These are phyloP conservation scores for Fusarium torulosum DNA, from an alignment of 2,329 filamentous ascomycete species.

Conservation along the genomic window DNA sequence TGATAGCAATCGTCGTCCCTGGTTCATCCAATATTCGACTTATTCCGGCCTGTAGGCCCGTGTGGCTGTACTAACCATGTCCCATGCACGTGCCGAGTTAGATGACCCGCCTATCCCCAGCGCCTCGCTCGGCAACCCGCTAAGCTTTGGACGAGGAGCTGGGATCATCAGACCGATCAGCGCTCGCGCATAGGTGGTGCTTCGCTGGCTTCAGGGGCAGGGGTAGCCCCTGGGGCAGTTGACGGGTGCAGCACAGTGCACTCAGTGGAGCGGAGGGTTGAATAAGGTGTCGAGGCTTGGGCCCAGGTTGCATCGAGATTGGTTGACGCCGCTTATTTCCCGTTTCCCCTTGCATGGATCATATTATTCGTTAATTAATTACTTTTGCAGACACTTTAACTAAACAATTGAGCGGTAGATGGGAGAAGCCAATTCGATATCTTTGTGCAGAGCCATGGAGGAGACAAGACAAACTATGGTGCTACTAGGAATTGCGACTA, in stretches of 20 bases:
- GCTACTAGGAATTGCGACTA: neutral
- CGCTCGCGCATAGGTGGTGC: slow-evolving; percentile 11
- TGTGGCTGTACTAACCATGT: slow-evolving; percentile 18
- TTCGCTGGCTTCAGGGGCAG: slow-evolving; percentile 44
- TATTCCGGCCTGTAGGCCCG: slow-evolving; percentile 21
- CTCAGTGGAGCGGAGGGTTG: slow-evolving; percentile 26
- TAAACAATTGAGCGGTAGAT: slow-evolving; percentile 14
- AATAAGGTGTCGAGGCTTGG: slow-evolving; percentile 19
- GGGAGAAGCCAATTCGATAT: slow-evolving; percentile 27
- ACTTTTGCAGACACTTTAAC: neutral
- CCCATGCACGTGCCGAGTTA: slow-evolving; percentile 24
- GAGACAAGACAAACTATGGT: neutral
- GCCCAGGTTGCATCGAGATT: slow-evolving; percentile 42
- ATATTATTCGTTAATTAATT: slow-evolving; percentile 15
- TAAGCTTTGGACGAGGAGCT: slow-evolving; percentile 34
- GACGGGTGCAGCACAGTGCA: slow-evolving; percentile 24
- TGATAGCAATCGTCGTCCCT: neutral
- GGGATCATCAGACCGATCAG: slow-evolving; percentile 35
- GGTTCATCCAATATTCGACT: slow-evolving; percentile 1
- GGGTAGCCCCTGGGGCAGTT: slow-evolving; percentile 22
- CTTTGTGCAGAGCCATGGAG: neutral
- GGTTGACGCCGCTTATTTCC: slow-evolving; percentile 33
- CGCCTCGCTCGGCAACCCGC: slow-evolving; percentile 43
- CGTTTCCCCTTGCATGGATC: slow-evolving; percentile 29
- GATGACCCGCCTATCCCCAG: slow-evolving; percentile 32